These are phyloP conservation scores for Talaromyces sp. DNA, from an alignment of 2,329 filamentous ascomycete species.

Conservation along the genomic window DNA sequence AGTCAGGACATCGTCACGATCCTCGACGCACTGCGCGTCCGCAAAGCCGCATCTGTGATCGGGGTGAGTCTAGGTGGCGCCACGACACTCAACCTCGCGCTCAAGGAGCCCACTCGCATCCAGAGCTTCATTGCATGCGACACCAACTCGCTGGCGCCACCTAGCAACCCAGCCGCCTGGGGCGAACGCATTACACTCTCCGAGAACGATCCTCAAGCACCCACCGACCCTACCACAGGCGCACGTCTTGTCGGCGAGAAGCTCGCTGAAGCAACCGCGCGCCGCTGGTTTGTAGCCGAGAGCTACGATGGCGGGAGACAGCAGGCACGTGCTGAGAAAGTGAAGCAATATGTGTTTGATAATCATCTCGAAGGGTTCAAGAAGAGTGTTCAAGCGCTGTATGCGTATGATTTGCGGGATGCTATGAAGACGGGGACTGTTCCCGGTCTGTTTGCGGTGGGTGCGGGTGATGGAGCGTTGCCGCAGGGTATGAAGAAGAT, in stretches of 20 bases:
- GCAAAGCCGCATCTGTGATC: constrained; percentile 59
- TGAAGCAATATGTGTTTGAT: constrained; percentile 61
- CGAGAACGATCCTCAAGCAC: constrained; percentile 43
- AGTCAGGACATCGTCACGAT: constrained; percentile 62
- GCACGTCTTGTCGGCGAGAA: constrained; percentile 55
- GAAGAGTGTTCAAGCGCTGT: constrained; percentile 64
- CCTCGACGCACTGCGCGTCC: constrained; percentile 63
- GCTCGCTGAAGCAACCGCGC: constrained; percentile 65
- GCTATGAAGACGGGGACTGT: constrained; percentile 30
- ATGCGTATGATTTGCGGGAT: constrained; percentile 48
- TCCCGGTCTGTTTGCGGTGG: constrained; percentile 62
- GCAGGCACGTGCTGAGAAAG: constrained; percentile 49
- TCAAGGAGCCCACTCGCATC: constrained; percentile 58
- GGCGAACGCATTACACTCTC: constrained; percentile 66
- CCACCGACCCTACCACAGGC: constrained; percentile 34
- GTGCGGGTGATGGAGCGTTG: constrained; percentile 66
- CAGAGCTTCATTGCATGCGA: constrained; percentile 66
- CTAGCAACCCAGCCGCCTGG: constrained; percentile 74
- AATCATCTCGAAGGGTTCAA: constrained; percentile 72
- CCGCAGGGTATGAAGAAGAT: constrained; percentile 77
- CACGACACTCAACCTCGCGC: constrained; percentile 66
- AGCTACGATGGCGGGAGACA: constrained; percentile 50
- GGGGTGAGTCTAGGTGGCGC: constrained; percentile 79
- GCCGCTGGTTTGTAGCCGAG: constrained; percentile 64
- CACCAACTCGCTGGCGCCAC: constrained; percentile 67